Evolutionary conservation across 345 rosid genomes (phyloP), one percentile per base, ranked within the genome.

Genomic region (Linum usitatissimum): DNA sequence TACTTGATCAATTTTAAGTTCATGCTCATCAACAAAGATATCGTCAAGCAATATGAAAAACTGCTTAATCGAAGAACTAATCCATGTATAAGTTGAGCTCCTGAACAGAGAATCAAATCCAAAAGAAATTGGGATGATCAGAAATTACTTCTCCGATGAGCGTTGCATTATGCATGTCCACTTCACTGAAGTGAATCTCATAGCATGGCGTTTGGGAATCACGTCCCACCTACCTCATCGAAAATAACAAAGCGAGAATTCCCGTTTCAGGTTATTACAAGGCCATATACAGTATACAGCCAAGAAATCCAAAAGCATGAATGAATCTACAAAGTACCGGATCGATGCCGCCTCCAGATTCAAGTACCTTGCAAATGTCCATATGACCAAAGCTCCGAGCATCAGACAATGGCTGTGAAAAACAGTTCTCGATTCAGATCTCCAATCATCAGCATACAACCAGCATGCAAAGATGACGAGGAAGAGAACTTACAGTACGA

Each of bases 121-220:
- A 6, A 2, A 31, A 53, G 18, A 76, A 62, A 57, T 59, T 19
- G n/a, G 30, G 66, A 10, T 36, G 14, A 55, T 12, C 19, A 66
- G 72, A 48, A 75, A 68, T 75, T 76, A 77, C 86, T 73, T 85
- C 84, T 74, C 87, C 85, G 12, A 84, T 78, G 28, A 78, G 83
- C 48, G 63, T 69, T 51, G 78, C 87, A 55, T 53, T 69, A 51
- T 72, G 73, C 81, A 84, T 80, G 71, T 51, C 63, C 58, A 80
- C 81, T 76, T 82, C 87, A 3, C 0, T 1, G 34, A 45, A 64
- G 66, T 78, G 74, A 20, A 80, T 77, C 73, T 70, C 73, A 62
- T 78, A 82, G 68, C 83, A 80, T 51, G 84, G 81, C 19, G 63
- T 45, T 57, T 64, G 85, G 10, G 82, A 79, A 49, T 80, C 84